Conservation (phyloP, 129 eudicot species). For the Cynara cardunculus region DNA sequence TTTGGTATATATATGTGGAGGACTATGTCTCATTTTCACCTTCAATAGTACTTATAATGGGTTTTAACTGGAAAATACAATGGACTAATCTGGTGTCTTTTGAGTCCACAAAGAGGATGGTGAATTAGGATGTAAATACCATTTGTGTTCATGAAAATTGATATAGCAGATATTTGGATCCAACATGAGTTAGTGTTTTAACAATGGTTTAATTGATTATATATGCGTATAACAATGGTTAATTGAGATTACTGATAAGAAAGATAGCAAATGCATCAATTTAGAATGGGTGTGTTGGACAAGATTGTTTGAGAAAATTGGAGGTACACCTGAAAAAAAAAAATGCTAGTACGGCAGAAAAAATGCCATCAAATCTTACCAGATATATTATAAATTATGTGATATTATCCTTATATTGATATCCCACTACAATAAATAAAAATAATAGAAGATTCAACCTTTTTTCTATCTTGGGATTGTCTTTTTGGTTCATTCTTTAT, state of each 20-base stretch:
- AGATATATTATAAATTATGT: neutral
- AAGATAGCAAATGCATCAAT: neutral
- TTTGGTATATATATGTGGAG: neutral
- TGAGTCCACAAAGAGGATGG: conserved; percentile 3
- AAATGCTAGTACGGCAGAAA: neutral
- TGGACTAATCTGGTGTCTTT: neutral
- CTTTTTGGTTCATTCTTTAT: neutral
- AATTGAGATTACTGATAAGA: neutral
- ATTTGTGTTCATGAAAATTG: neutral
- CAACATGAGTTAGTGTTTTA: neutral
- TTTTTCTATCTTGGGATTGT: neutral
- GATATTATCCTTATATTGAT: neutral
- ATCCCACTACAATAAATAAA: neutral
- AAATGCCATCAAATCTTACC: neutral
- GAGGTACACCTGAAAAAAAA: too few species aligned
- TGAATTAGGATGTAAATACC: neutral
- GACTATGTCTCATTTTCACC: neutral
- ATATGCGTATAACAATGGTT: neutral
- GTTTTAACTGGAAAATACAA: conserved; percentile 2
- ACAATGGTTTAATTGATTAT: neutral
- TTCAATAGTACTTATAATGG: neutral
- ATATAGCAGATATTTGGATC: neutral
- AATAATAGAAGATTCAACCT: neutral
- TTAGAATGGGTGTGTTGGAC: neutral
- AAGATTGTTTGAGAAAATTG: neutral